These are phyloP conservation scores for Aspergillus diversus DNA, from an alignment of 495 filamentous ascomycete genomes.

Conservation along the genomic window DNA sequence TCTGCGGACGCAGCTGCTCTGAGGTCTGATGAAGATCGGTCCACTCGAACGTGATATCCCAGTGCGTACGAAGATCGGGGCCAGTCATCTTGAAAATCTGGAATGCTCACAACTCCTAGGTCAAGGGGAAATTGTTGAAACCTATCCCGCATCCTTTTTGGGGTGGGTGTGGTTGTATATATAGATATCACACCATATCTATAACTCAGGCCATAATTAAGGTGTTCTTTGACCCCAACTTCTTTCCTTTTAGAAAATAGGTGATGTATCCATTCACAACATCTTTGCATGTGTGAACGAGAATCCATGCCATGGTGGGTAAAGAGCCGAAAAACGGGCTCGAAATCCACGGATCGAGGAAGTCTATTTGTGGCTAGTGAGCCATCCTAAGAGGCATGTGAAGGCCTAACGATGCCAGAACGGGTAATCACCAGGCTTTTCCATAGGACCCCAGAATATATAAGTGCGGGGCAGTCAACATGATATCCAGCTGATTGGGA, in stretches of 20 bases:
- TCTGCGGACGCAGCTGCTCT: slow-evolving; percentile 63
- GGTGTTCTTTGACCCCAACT: not conserved
- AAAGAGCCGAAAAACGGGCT: slow-evolving; percentile 12
- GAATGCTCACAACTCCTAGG: not conserved
- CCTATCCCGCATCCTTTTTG: not conserved
- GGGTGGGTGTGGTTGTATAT: not conserved
- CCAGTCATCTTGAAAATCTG: slow-evolving; percentile 17
- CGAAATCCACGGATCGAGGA: slow-evolving; percentile 20
- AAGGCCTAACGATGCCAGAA: slow-evolving; percentile 4
- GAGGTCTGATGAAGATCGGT: slow-evolving; percentile 65
- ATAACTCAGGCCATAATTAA: not conserved
- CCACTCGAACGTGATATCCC: slow-evolving; percentile 73
- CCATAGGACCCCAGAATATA: not conserved
- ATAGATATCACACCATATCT: not conserved
- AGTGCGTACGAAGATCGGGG: slow-evolving; percentile 43
- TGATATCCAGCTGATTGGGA: not conserved
- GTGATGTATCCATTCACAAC: not conserved
- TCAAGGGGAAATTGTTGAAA: not conserved
- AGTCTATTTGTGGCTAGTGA: slow-evolving; percentile 12
- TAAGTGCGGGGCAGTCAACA: slow-evolving; percentile 14
- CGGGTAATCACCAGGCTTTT: not conserved
- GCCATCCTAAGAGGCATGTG: slow-evolving; percentile 10
- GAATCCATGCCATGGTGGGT: slow-evolving; percentile 12
- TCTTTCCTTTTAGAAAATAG: not conserved
- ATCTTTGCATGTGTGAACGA: slow-evolving; percentile 12